phyloP scores from a whole-genome alignment of 2,329 filamentous ascomycete genomes.

The Lomentospora prolificans region DNA sequence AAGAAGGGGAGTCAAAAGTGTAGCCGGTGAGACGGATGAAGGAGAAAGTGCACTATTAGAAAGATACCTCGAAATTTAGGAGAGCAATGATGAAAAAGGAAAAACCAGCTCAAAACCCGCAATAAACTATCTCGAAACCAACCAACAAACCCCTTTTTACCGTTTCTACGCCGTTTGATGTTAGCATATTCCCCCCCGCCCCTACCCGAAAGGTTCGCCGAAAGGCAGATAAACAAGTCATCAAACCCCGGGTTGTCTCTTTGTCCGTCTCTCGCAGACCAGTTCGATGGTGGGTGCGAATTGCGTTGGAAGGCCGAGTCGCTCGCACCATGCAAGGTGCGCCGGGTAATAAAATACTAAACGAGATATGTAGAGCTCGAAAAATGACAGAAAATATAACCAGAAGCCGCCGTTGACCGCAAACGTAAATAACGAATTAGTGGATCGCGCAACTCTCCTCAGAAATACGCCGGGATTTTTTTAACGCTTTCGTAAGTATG shows the following conservation, averaged over 20 bases:
- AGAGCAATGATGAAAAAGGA: not conserved
- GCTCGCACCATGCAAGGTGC: not conserved
- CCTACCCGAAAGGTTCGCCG: not conserved
- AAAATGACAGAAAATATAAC: slow-evolving; percentile 1
- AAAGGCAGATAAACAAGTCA: slow-evolving; percentile 4
- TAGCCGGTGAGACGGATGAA: not conserved
- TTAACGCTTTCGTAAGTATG: slow-evolving; percentile 2
- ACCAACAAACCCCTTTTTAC: slow-evolving; percentile 2
- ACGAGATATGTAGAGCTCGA: not conserved
- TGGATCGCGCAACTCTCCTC: not conserved
- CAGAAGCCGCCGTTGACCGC: not conserved
- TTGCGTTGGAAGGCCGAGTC: not conserved
- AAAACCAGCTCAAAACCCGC: slow-evolving; percentile 5
- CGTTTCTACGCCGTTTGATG: slow-evolving; percentile 5
- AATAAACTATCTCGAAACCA: slow-evolving; percentile 1
- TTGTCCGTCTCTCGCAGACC: not conserved
- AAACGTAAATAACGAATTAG: not conserved
- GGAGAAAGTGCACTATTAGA: slow-evolving; percentile 4
- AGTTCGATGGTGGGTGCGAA: not conserved
- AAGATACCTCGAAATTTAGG: slow-evolving; percentile 1
- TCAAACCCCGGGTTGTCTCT: not conserved
- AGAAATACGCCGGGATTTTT: slow-evolving; percentile 1
- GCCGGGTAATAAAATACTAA: not conserved
- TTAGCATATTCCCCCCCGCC: not conserved
- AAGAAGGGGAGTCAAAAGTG: not conserved